Base-by-base conservation (phyloP, 2,329 filamentous ascomycete species). In the Cryphonectria nitschkei region DNA sequence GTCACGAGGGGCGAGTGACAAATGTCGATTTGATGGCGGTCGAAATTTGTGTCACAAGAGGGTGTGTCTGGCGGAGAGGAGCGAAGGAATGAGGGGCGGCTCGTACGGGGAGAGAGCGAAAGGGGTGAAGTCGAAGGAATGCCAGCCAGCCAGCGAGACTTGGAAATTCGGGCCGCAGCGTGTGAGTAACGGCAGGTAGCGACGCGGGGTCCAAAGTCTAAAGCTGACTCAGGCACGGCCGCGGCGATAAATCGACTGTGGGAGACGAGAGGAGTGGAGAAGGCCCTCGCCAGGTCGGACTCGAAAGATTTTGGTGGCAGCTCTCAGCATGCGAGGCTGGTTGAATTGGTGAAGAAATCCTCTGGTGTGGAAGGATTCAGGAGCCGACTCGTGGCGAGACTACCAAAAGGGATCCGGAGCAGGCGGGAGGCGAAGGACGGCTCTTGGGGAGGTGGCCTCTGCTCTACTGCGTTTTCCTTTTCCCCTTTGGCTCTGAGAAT, bases 201-300 rank as follows among this genome's bases (percentile, higher is more conserved):
- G 71, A 68, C 71, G 71, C 71, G 71, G 71, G 71, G 71, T 72
- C 71, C 71, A 72, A 65, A 68, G 46, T 50, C 46, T 50, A 50
- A 62, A 66, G 71, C 71, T 72, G 71, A 72, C 68, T 72, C 71
- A 68, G 71, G 62, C 29, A n/a, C 22, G 26, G 37, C 61, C 37
- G 62, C 62, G 39, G 41, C 62, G 41, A 34, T 50, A 41, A 65
- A 65, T 65, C 41, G 41, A 39, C 26, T 34, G 63, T 52, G 41
- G 43, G 43, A 52, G 63, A 65, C 41, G 63, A 65, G 19, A 34
- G 41, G 29, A 34, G 63, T 50, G 43, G 43, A 65, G 43, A 37
- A 46, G 63, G 43, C 14, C 32, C 26, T 58, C 54, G 54, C 54
- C 54, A 34, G 52, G 54, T 58, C 54, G 34, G 52, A 29, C 19